These are phyloP conservation scores for Tolypocladium guangdongense DNA, from an alignment of 2,329 filamentous ascomycete species.

Conservation along the genomic window DNA sequence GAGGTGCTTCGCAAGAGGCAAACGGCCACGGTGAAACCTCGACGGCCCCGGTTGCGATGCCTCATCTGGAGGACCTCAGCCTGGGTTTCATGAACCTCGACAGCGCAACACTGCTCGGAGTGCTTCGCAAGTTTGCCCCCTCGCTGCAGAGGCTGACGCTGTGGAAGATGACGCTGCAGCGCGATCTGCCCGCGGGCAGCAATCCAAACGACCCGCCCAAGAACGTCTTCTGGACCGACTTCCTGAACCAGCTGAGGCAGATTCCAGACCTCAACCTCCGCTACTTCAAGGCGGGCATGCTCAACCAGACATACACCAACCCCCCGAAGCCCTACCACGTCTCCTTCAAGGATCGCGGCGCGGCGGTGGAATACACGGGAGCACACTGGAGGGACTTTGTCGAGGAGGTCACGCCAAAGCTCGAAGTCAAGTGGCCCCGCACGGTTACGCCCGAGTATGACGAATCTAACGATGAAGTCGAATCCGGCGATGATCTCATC, in stretches of 20 bases:
- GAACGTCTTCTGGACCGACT: slow-evolving; percentile 26
- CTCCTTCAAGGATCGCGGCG: slow-evolving; percentile 3
- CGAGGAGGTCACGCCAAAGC: slow-evolving; percentile 13
- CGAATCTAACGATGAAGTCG: slow-evolving; percentile 6
- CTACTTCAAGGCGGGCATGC: slow-evolving; percentile 19
- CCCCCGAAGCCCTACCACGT: slow-evolving; percentile 4
- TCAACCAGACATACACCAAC: slow-evolving; percentile 14
- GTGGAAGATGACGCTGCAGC: slow-evolving; percentile 27
- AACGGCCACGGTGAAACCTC: not conserved
- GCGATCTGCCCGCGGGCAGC: slow-evolving; percentile 2
- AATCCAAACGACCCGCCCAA: not conserved
- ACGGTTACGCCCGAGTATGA: slow-evolving; percentile 3
- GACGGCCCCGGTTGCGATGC: slow-evolving; percentile 17
- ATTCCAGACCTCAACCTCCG: slow-evolving; percentile 20
- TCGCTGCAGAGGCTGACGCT: slow-evolving; percentile 33
- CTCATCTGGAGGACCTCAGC: slow-evolving; percentile 28
- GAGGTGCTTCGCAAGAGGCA: not conserved
- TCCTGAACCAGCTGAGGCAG: slow-evolving; percentile 24
- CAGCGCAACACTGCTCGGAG: slow-evolving; percentile 16
- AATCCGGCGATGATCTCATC: not conserved
- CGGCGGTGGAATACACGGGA: slow-evolving; percentile 18
- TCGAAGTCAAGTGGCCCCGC: slow-evolving; percentile 6
- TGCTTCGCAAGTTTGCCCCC: slow-evolving; percentile 30
- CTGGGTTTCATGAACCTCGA: slow-evolving; percentile 27
- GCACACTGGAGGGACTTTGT: slow-evolving; percentile 24